These are phyloP conservation scores for Hysterangium stoloniferum DNA, from an alignment of 768 basidiomycete species.

Conservation along the genomic window DNA sequence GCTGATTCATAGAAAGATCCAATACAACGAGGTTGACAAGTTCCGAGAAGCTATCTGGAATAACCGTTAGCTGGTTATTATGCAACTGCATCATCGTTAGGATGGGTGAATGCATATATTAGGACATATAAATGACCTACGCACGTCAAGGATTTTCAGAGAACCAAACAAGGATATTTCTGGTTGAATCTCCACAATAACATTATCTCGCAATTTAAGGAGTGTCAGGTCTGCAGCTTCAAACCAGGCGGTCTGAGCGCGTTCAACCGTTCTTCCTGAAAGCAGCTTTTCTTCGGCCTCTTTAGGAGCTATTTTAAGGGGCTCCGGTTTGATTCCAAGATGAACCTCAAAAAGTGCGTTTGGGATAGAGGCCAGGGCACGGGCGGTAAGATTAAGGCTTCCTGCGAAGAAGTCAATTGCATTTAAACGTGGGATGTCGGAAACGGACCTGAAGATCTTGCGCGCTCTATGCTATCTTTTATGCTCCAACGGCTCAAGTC, in stretches of 20 bases:
- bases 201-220: conserved; percentile 75
- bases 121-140: conserved; percentile 22
- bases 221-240: conserved; percentile 73
- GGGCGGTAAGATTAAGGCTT: conserved; percentile 65
- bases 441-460: conserved; percentile 63
- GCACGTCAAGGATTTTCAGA: conserved; percentile 69
- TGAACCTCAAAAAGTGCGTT: conserved; percentile 76
- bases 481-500: conserved; percentile 59
- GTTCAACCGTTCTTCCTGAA: conserved; percentile 27
- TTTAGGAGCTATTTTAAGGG: conserved; percentile 54
- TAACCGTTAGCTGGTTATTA: conserved; percentile 54
- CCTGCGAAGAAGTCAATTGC: conserved; percentile 45
- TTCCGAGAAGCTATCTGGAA: conserved; percentile 64
- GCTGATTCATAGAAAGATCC: conserved; percentile 67
- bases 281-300: conserved; percentile 24
- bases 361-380: conserved; percentile 65
- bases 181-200: conserved; percentile 69
- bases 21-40: conserved; percentile 56
- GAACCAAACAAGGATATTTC: conserved; percentile 83
- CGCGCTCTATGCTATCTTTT: conserved; percentile 70
- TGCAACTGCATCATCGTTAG: conserved; percentile 56
- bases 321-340: conserved; percentile 63
- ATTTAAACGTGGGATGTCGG: conserved; percentile 13
- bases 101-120: neutral
- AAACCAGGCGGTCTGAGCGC: conserved; percentile 56